phyloP scores from a whole-genome alignment of 2,329 filamentous ascomycete species.

The Fusarium scirpi region DNA sequence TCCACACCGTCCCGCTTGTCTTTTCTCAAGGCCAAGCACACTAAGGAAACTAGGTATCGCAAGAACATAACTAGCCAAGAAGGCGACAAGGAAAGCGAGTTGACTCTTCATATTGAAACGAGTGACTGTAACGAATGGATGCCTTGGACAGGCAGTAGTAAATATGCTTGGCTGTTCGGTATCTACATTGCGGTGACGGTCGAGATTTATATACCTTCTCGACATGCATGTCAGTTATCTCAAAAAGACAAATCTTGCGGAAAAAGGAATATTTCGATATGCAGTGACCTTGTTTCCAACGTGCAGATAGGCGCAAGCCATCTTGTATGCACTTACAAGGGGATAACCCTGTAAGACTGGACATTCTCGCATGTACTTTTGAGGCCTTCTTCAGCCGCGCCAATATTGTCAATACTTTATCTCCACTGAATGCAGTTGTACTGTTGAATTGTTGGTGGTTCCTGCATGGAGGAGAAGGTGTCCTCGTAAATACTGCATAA shows the following conservation, averaged over 20 bases:
- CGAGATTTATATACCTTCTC: slow-evolving; percentile 14
- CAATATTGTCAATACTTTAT: background rate
- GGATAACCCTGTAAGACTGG: background rate
- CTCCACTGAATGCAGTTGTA: background rate
- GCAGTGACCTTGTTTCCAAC: background rate
- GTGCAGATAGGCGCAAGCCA: background rate
- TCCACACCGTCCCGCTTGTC: slow-evolving; percentile 59
- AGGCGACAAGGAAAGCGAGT: slow-evolving; percentile 4
- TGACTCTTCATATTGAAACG: slow-evolving; percentile 38
- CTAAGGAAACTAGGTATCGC: background rate
- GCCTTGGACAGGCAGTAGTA: background rate
- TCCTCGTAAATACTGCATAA: background rate
- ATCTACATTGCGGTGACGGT: background rate
- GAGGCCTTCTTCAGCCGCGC: slow-evolving; percentile 4
- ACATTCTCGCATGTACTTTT: background rate
- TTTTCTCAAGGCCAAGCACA: slow-evolving; percentile 24
- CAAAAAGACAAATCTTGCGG: background rate
- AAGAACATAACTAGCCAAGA: slow-evolving; percentile 2
- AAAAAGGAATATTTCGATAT: background rate
- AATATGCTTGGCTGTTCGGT: background rate
- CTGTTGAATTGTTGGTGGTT: background rate
- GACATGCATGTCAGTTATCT: no score
- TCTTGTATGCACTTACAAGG: background rate
- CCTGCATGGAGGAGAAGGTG: background rate
- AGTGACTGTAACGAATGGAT: slow-evolving; percentile 45